Conservation (phyloP, 441 rosid genomes). For the Pelargonium exstipulatum region DNA sequence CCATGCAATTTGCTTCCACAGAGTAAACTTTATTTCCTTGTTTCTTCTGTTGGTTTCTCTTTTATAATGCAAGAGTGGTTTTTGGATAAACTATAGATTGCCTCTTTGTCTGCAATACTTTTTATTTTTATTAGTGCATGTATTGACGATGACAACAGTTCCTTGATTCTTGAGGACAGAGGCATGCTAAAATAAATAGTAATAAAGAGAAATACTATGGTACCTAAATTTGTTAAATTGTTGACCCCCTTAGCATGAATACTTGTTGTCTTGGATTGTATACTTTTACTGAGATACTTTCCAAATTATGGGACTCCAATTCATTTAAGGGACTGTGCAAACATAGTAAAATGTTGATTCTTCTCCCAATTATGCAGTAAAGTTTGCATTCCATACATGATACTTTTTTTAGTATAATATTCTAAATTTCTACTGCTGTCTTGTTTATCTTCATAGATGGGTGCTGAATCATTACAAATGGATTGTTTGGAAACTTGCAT, state of each 20-base stretch:
- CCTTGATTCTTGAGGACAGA: too few relatives aligned
- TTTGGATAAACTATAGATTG: neutral
- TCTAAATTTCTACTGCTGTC: neutral
- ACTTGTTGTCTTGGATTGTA: neutral
- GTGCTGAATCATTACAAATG: conserved; percentile 80
- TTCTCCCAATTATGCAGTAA: too few relatives aligned
- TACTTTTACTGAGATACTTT: neutral
- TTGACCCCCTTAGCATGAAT: conserved; percentile 2
- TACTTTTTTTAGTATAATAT: neutral
- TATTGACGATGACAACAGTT: too few relatives aligned
- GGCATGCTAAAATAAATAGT: too few relatives aligned
- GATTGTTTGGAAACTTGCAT: conserved; percentile 93
- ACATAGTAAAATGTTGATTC: neutral
- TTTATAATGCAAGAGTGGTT: neutral
- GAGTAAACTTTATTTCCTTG: conserved; percentile 39
- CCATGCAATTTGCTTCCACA: conserved; percentile 46
- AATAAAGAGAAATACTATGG: too few relatives aligned
- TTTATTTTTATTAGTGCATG: neutral
- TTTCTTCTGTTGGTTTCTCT: conserved; percentile 14
- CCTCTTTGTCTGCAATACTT: neutral
- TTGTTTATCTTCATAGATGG: conserved; percentile 55
- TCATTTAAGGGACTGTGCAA: conserved; percentile 3
- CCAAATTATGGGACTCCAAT: neutral
- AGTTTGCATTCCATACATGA: too few relatives aligned
- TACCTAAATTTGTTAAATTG: neutral